Evolutionary conservation across 1,284 basidiomycete species (phyloP).

Genomic region (Irpex sp.): DNA sequence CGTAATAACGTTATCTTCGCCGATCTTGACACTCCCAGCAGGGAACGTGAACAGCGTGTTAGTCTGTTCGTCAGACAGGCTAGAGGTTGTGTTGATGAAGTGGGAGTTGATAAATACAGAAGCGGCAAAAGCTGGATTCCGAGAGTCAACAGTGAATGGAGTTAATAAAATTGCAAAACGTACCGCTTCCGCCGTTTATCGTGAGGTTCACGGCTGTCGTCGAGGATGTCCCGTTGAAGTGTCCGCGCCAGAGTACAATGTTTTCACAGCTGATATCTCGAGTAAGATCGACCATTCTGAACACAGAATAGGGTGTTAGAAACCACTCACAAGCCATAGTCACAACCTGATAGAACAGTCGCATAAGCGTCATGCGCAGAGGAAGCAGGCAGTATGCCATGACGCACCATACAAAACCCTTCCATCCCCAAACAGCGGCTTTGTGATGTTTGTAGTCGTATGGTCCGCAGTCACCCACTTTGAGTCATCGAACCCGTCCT

Average conservation of each 20-base stretch:
- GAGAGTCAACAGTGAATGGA: not conserved
- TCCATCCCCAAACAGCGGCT: constrained; percentile 69
- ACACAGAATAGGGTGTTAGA: too few relatives aligned
- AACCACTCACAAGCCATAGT: constrained; percentile 70
- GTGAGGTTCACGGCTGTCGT: constrained; percentile 66
- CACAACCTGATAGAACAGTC: constrained; percentile 43
- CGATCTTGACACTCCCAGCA: constrained; percentile 39
- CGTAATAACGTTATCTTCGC: constrained; percentile 70
- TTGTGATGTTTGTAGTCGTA: constrained; percentile 68
- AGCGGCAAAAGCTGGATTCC: constrained; percentile 60
- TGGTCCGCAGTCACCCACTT: constrained; percentile 64
- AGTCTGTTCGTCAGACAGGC: constrained; percentile 55
- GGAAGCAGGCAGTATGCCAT: not conserved
- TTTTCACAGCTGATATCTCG: constrained; percentile 62
- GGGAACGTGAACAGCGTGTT: constrained; percentile 66
- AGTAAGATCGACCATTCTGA: too few relatives aligned
- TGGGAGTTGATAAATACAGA: constrained; percentile 77
- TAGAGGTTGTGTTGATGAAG: constrained; percentile 69
- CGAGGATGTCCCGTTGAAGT: constrained; percentile 59
- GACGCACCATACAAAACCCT: constrained; percentile 57
- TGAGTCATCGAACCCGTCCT: constrained; percentile 50
- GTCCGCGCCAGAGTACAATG: constrained; percentile 75
- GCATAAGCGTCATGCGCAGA: not conserved
- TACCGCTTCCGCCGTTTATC: constrained; percentile 77
- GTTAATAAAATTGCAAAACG: constrained; percentile 4